Base-by-base conservation (phyloP, 441 rosid species). In the Erodium trifolium region DNA sequence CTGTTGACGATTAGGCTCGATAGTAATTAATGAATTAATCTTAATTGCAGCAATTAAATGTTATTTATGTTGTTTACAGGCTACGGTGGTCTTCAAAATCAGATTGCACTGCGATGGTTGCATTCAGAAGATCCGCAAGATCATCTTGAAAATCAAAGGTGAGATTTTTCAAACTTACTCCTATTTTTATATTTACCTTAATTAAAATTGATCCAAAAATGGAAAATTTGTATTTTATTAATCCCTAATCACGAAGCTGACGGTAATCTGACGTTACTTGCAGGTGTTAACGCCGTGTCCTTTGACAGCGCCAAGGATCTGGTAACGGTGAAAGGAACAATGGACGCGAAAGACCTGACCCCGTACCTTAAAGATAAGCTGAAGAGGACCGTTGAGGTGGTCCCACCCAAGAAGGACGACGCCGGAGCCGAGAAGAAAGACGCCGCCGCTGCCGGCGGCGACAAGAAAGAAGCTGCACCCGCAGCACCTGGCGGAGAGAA, bases 71-170 rank as follows among this genome's bases (percentile, higher is more conserved):
- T 67, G 72, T 55, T 8, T 76, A 19, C 94, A 93, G 98, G 84
- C 81, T 63, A 83, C 91, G 10, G 95, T 83, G 72, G 90, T 83
- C 62, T 67, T 93, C 73, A 89, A 89, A 80, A 84, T 87, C 16
- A 78, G 81, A 70, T 72, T 87, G 3, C 99, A 93, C 74, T 93
- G 99, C 39, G 92, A 88, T 3, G 91, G 91, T 29, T 93, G 99
- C 75, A 78, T 86, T 60, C 67, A 76, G 10, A 91, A 93, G 53
- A 87, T 89, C 41, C 65, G 73, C 70, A 91, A 63, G 75, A 83
- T 84, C 16, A 85, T 91, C 67, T 10, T 0, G 49, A 93, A 83
- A 55, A 70, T 68, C 67, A 60, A 85, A 55, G 98, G 98, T 93
- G 5, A 75, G 70, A 39, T 31, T n/a, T n/a, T 57, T 7, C 23